A percentile compares a stretch with the other conserved stretches of the same genome.
Evolutionary conservation across 495 filamentous ascomycete genomes (phyloP).

Genomic region (Neurospora sp.): DNA sequence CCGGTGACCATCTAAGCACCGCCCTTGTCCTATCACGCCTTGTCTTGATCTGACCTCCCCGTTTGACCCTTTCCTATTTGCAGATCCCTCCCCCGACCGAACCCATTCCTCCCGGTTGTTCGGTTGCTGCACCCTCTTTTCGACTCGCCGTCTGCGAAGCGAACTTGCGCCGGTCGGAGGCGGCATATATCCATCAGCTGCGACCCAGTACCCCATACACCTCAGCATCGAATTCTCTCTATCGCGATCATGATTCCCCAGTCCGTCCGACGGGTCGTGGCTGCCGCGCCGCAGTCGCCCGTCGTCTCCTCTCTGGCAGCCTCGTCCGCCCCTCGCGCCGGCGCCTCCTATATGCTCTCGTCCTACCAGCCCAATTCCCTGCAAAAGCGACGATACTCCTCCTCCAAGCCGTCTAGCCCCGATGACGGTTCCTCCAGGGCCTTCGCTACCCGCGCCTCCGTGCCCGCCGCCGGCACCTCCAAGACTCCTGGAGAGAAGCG

Average conservation of each 20-base stretch:
- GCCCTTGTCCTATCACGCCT: not conserved
- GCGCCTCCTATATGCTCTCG: slow-evolving; percentile 21
- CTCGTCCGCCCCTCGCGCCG: slow-evolving; percentile 24
- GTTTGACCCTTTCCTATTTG: not conserved
- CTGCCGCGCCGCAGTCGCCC: slow-evolving; percentile 31
- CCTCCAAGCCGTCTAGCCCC: slow-evolving; percentile 47
- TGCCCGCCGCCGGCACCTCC: slow-evolving; percentile 25
- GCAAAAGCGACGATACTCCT: slow-evolving; percentile 43
- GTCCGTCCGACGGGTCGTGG: slow-evolving; percentile 38
- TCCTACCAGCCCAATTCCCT: slow-evolving; percentile 24
- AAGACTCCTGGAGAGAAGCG: slow-evolving; percentile 36
- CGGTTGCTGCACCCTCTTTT: not conserved
- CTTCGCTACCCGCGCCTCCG: slow-evolving; percentile 31
- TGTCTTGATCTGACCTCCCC: slow-evolving; percentile 1
- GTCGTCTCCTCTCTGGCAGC: slow-evolving; percentile 26
- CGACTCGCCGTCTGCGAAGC: not conserved
- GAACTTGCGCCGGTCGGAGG: not conserved
- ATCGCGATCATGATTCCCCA: slow-evolving; percentile 39
- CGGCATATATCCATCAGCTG: slow-evolving; percentile 8
- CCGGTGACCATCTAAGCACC: slow-evolving; percentile 5
- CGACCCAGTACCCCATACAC: slow-evolving; percentile 1
- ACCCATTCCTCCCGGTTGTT: slow-evolving; percentile 7
- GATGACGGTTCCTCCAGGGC: slow-evolving; percentile 40
- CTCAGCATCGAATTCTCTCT: slow-evolving; percentile 1
- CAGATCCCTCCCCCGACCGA: not conserved